Conservation (phyloP, 2,329 filamentous ascomycete genomes). For the Hymenoscyphus scutula region DNA sequence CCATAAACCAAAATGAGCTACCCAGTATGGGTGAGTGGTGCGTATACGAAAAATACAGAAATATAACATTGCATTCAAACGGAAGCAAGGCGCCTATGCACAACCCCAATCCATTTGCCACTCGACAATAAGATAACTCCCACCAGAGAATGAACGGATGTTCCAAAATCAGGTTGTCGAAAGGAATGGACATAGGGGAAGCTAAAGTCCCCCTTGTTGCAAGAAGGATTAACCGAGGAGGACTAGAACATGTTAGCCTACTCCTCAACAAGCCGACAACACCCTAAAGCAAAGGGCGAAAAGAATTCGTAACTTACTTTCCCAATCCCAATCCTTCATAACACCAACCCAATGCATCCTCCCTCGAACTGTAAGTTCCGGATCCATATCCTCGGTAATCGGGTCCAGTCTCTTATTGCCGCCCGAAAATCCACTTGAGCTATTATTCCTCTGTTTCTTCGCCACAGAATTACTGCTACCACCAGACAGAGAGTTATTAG, state of each 20-base stretch:
- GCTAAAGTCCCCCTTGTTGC: not conserved
- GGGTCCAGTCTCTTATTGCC: constrained; percentile 29
- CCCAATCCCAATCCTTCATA: constrained; percentile 72
- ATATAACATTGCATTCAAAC: not conserved
- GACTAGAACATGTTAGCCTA: not conserved
- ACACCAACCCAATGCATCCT: constrained; percentile 67
- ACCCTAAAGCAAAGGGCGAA: not conserved
- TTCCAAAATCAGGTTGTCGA: not conserved
- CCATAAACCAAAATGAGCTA: not conserved
- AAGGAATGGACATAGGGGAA: not conserved
- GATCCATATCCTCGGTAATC: constrained; percentile 46
- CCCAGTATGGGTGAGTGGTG: not conserved
- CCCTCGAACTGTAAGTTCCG: constrained; percentile 63
- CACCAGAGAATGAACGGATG: too few relatives aligned
- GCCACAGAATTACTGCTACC: constrained; percentile 8
- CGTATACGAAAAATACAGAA: constrained; percentile 3
- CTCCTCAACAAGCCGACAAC: not conserved
- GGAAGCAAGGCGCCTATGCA: not conserved
- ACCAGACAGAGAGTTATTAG: constrained; percentile 19
- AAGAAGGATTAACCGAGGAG: not conserved
- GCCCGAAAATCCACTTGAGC: constrained; percentile 9
- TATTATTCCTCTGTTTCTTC: constrained; percentile 30
- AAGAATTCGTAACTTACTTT: constrained; percentile 49
- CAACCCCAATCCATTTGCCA: not conserved
- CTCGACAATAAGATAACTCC: not conserved